Conservation (phyloP, 805 yeast genomes). For the Metschnikowia corniflorae region DNA sequence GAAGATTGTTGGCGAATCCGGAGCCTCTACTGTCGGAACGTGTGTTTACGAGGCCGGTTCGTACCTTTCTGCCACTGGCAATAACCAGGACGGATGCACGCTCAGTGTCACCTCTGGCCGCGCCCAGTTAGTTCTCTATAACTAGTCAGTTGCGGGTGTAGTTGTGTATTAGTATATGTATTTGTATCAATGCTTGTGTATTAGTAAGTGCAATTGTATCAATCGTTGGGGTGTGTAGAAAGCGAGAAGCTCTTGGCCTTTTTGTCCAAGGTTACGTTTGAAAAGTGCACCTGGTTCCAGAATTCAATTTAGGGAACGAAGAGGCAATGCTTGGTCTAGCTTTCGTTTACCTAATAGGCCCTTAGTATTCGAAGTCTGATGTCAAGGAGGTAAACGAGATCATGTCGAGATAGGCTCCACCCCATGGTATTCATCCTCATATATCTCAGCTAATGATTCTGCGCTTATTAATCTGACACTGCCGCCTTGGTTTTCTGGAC, state of each 20-base stretch:
- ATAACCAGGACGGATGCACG: constrained; percentile 86
- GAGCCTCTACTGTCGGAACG: constrained; percentile 60
- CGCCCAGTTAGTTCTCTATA: constrained; percentile 70
- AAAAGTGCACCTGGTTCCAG: too few species aligned
- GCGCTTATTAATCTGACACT: constrained; percentile 75
- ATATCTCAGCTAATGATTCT: constrained; percentile 86
- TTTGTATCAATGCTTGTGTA: background rate
- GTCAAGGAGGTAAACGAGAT: too few species aligned
- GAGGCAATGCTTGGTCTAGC: too few species aligned
- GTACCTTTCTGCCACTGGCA: constrained; percentile 48
- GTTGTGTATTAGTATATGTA: background rate
- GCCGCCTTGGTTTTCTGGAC: constrained; percentile 48
- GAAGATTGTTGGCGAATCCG: constrained; percentile 67
- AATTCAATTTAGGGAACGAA: too few species aligned
- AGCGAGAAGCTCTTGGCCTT: background rate
- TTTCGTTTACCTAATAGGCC: too few species aligned
- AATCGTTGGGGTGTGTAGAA: background rate
- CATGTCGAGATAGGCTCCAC: too few species aligned
- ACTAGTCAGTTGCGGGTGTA: too few species aligned
- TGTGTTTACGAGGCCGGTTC: constrained; percentile 79
- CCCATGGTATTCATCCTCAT: constrained; percentile 76
- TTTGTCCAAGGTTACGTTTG: too few species aligned
- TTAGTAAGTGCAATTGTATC: background rate
- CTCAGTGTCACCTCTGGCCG: constrained; percentile 81
- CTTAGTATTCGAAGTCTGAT: too few species aligned